phyloP scores from a whole-genome alignment of 495 filamentous ascomycete species.

The Penicillium arizonense region DNA sequence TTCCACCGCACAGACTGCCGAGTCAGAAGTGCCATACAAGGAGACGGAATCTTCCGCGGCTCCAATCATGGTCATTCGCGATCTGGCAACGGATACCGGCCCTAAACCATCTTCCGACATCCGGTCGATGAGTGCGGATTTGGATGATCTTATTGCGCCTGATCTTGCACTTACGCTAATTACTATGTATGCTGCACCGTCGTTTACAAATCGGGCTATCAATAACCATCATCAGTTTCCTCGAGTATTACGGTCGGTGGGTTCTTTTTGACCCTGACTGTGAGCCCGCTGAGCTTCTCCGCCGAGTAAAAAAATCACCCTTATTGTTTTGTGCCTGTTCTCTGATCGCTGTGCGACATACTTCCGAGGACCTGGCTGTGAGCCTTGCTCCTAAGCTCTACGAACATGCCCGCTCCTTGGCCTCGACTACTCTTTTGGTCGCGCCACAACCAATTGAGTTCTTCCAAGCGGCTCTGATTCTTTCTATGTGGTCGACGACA shows the following conservation, averaged over 20 bases:
- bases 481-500: slow-evolving; percentile 49
- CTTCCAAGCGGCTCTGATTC: slow-evolving; percentile 43
- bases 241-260: slow-evolving; percentile 43
- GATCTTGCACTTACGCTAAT: slow-evolving; percentile 21
- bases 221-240: slow-evolving; percentile 11
- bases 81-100: slow-evolving; percentile 33
- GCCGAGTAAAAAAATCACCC: slow-evolving; percentile 32
- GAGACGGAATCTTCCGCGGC: slow-evolving; percentile 25
- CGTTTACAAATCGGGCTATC: not conserved
- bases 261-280: slow-evolving; percentile 33
- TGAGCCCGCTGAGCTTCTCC: slow-evolving; percentile 22
- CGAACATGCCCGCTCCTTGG: slow-evolving; percentile 33
- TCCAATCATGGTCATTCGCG: slow-evolving; percentile 34
- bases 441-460: slow-evolving; percentile 43
- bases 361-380: slow-evolving; percentile 35
- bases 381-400: slow-evolving; percentile 38
- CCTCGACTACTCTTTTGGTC: slow-evolving; percentile 31
- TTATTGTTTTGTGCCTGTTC: slow-evolving; percentile 41
- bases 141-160: slow-evolving; percentile 23
- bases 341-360: slow-evolving; percentile 46
- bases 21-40: slow-evolving; percentile 11
- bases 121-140: slow-evolving; percentile 2
- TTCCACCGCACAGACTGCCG: slow-evolving; percentile 14
- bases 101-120: slow-evolving; percentile 23
- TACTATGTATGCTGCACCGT: slow-evolving; percentile 19